A percentile compares a stretch with the other conserved stretches of the same genome.
Evolutionary conservation across 371 early-diverging fungal species (phyloP).

Genomic region (Lichtheimia hyalospora): DNA sequence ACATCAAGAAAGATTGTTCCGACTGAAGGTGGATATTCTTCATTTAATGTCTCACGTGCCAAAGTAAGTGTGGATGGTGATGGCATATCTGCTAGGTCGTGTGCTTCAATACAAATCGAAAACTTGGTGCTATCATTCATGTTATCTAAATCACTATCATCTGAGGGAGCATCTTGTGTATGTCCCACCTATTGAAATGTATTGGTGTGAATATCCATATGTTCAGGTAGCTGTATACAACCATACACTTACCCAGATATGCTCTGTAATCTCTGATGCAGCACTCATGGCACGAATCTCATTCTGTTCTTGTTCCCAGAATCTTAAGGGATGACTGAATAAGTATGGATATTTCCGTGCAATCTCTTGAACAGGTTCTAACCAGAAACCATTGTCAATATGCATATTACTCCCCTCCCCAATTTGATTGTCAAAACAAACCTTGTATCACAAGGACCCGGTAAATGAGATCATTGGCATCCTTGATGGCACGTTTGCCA

Average conservation of each 20-base stretch:
- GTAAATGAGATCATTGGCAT: constrained; percentile 37
- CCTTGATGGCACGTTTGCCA: constrained; percentile 22
- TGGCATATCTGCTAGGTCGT: constrained; percentile 57
- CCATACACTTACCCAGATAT: constrained; percentile 49
- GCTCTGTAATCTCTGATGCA: constrained; percentile 50
- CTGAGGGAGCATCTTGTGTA: constrained; percentile 55
- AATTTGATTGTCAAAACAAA: constrained; percentile 9
- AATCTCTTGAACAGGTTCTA: too few species aligned
- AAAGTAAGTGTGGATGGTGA: constrained; percentile 40
- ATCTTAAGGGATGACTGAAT: constrained; percentile 26
- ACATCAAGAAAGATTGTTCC: constrained; percentile 49
- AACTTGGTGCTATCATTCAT: constrained; percentile 36
- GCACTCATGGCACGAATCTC: constrained; percentile 60
- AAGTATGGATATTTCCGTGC: too few species aligned
- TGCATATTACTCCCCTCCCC: too few species aligned
- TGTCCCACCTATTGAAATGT: constrained; percentile 59
- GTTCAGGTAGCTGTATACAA: too few species aligned
- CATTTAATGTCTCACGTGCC: constrained; percentile 37
- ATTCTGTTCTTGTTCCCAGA: constrained; percentile 51
- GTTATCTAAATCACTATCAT: constrained; percentile 11
- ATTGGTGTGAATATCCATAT: too few species aligned
- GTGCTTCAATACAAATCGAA: constrained; percentile 61
- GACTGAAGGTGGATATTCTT: constrained; percentile 38
- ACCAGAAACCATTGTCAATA: too few species aligned
- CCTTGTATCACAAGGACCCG: constrained; percentile 50